A percentile compares a stretch with the other conserved stretches of the same genome.
Conservation (phyloP, 371 early-diverging fungal species). For the Mucor plumbeus region DNA sequence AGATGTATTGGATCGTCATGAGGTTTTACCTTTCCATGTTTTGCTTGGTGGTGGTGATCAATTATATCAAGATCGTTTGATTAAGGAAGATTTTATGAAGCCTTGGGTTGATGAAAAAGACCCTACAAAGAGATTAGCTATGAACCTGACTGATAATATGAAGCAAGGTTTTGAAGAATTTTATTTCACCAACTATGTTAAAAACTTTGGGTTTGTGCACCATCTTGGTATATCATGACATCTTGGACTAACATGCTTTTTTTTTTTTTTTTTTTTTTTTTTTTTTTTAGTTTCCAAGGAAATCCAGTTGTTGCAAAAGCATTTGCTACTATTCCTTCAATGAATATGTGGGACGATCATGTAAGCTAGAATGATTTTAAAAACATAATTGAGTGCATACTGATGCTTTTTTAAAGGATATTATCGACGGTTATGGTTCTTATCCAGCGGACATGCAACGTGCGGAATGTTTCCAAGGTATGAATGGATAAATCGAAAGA, state of each 20-base stretch:
- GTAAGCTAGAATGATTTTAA: conserved; percentile 24
- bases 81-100: conserved; percentile 56
- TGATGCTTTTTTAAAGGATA: conserved; percentile 26
- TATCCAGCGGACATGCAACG: conserved; percentile 78
- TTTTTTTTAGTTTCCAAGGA: conserved; percentile 27
- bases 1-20: conserved; percentile 74
- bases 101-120: conserved; percentile 66
- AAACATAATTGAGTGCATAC: not conserved
- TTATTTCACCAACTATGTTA: conserved; percentile 76
- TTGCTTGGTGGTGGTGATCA: conserved; percentile 88
- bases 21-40: conserved; percentile 72
- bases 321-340: conserved; percentile 70
- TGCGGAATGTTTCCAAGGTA: conserved; percentile 47
- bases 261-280: no score
- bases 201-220: conserved; percentile 58
- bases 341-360: conserved; percentile 82
- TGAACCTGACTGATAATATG: conserved; percentile 56
- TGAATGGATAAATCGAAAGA: not conserved
- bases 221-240: not conserved
- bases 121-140: conserved; percentile 42
- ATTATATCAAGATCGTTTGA: conserved; percentile 73
- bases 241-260: not conserved
- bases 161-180: conserved; percentile 60
- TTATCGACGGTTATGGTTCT: conserved; percentile 79
- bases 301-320: conserved; percentile 57